Evolutionary conservation across 768 basidiomycete genomes (phyloP).

Genomic region (Amanita muscaria): DNA sequence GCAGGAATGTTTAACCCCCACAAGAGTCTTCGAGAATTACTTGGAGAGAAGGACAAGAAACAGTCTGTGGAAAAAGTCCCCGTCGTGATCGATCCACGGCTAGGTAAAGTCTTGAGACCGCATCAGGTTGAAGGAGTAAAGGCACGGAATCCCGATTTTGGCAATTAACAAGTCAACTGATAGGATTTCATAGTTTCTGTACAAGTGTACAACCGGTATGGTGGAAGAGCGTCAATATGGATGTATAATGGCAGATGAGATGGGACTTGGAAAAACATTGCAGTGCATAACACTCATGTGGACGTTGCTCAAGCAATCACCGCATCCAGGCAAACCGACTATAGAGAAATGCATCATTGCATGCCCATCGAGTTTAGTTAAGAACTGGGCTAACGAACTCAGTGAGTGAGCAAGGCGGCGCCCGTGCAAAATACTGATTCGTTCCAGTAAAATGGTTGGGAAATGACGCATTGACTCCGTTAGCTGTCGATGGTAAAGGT

Average conservation of each 20-base stretch:
- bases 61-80: slow-evolving; percentile 71
- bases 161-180: slow-evolving; percentile 3
- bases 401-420: slow-evolving; percentile 32
- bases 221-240: slow-evolving; percentile 84
- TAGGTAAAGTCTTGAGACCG: slow-evolving; percentile 83
- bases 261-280: slow-evolving; percentile 95
- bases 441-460: slow-evolving; percentile 90
- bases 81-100: slow-evolving; percentile 89
- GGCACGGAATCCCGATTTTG: slow-evolving; percentile 25
- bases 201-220: slow-evolving; percentile 91
- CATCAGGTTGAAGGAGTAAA: slow-evolving; percentile 99
- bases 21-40: slow-evolving; percentile 74
- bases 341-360: slow-evolving; percentile 98
- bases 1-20: slow-evolving; percentile 81
- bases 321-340: slow-evolving; percentile 72
- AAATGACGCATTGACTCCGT: slow-evolving; percentile 65
- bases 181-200: slow-evolving; percentile 67
- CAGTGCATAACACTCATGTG: slow-evolving; percentile 95
- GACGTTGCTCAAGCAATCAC: slow-evolving; percentile 94
- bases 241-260: slow-evolving; percentile 99
- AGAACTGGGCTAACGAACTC: slow-evolving; percentile 98
- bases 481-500: slow-evolving; percentile 91
- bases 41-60: slow-evolving; percentile 69
- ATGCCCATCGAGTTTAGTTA: slow-evolving; percentile 93
- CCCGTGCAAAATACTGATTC: neutral